Conservation (phyloP, 305 asterid genomes). For the Ilex paraguariensis region DNA sequence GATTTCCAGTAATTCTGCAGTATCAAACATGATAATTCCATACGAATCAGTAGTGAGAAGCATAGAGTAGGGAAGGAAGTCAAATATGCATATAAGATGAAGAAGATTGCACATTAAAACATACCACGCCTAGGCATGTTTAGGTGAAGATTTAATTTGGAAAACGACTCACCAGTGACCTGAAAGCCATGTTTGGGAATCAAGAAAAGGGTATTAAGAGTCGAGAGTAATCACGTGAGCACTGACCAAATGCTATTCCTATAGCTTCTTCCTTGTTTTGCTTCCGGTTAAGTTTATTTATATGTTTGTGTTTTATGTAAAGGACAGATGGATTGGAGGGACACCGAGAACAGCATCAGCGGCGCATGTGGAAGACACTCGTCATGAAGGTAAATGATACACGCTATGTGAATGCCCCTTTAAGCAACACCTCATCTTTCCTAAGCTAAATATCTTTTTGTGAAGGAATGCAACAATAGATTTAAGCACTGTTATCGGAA, state of each 20-base stretch:
- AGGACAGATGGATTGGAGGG: constrained; percentile 14
- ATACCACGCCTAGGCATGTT: too few species aligned
- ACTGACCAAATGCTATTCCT: neutral
- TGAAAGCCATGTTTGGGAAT: constrained; percentile 21
- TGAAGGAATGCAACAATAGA: too few species aligned
- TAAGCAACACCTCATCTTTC: constrained; percentile 26
- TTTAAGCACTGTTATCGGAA: too few species aligned
- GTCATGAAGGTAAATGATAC: constrained; percentile 6
- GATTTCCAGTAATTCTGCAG: constrained; percentile 38
- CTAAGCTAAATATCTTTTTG: neutral
- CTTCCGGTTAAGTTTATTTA: neutral
- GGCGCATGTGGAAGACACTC: constrained; percentile 13
- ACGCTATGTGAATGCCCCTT: constrained; percentile 25
- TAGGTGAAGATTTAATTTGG: too few species aligned
- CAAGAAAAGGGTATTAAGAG: too few species aligned
- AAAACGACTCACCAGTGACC: constrained; percentile 13
- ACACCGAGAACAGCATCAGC: constrained; percentile 1
- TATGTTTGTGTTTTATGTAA: neutral
- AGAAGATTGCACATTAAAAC: too few species aligned
- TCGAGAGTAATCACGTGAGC: too few species aligned
- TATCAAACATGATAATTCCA: too few species aligned
- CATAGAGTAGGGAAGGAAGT: neutral
- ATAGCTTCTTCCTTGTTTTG: neutral
- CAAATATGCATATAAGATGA: too few species aligned
- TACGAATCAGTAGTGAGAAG: neutral